Conservation (phyloP, 306 rosid species). For the Senna tora region DNA sequence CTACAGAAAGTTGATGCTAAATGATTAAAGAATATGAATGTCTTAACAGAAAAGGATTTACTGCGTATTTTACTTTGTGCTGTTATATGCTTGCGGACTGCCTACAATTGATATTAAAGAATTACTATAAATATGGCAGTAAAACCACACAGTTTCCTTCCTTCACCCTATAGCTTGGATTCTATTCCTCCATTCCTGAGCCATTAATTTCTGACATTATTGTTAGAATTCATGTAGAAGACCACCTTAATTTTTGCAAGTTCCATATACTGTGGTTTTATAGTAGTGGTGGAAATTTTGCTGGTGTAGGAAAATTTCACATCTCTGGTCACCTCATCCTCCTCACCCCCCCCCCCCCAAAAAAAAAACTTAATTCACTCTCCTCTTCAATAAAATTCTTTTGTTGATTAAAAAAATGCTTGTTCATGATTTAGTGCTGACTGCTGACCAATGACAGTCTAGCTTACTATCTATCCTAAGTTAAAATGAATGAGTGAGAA, state of each 20-base stretch:
- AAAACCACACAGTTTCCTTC: neutral
- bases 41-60: too few species aligned
- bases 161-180: neutral
- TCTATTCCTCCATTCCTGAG: neutral
- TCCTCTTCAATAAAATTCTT: too few species aligned
- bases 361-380: too few species aligned
- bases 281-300: neutral
- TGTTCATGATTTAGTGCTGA: too few species aligned
- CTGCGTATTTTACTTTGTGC: too few species aligned
- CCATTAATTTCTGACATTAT: neutral
- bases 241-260: neutral
- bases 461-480: conserved; percentile 1
- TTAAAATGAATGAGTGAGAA: conserved; percentile 18
- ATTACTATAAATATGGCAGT: neutral
- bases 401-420: too few species aligned
- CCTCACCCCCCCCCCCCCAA: too few species aligned
- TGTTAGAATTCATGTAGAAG: neutral
- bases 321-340: neutral
- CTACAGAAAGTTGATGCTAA: too few species aligned
- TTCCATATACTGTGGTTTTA: neutral
- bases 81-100: too few species aligned
- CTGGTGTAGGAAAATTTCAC: neutral
- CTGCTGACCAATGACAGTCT: conserved; percentile 29
- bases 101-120: neutral
- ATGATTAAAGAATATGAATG: too few species aligned